Evolutionary conservation across 129 eudicot species (phyloP).

Genomic region (Saussurea involucrata): DNA sequence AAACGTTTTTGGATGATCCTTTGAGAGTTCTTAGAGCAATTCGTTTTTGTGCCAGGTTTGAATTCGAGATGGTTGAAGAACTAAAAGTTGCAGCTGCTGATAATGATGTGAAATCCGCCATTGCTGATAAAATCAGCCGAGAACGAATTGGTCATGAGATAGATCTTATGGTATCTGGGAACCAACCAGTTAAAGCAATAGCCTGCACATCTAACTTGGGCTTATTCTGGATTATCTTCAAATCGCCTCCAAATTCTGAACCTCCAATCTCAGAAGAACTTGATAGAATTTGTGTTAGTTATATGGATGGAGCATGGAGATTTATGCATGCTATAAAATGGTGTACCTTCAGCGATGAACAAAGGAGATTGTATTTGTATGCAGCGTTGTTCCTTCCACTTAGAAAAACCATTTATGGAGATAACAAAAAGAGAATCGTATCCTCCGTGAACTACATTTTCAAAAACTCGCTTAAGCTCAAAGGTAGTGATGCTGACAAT

Average conservation of each 20-base stretch:
- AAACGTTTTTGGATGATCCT: constrained; percentile 93
- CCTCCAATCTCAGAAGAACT: constrained; percentile 47
- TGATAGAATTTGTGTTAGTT: constrained; percentile 62
- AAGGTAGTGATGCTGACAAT: constrained; percentile 62
- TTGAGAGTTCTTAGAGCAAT: constrained; percentile 89
- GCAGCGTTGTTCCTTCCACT: constrained; percentile 77
- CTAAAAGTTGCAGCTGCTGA: constrained; percentile 65
- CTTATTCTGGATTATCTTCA: constrained; percentile 71
- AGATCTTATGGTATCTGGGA: constrained; percentile 75
- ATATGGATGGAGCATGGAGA: constrained; percentile 65
- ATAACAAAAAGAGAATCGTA: constrained; percentile 58
- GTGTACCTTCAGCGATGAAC: constrained; percentile 48
- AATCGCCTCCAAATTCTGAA: constrained; percentile 47
- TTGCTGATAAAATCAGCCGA: constrained; percentile 76
- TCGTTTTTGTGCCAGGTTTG: constrained; percentile 85
- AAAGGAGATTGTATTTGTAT: constrained; percentile 59
- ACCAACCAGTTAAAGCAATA: constrained; percentile 72
- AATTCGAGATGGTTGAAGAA: constrained; percentile 58
- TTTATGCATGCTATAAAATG: constrained; percentile 44
- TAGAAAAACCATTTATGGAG: constrained; percentile 38
- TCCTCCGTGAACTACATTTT: constrained; percentile 47
- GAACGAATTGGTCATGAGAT: constrained; percentile 82
- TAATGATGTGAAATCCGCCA: constrained; percentile 60
- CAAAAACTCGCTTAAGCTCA: constrained; percentile 63
- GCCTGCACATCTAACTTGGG: constrained; percentile 45